Percentiles rank a stretch among this genome's conserved stretches.
Conservation (phyloP, 495 filamentous ascomycete species). For the Friedmanniomyces endolithicus region DNA sequence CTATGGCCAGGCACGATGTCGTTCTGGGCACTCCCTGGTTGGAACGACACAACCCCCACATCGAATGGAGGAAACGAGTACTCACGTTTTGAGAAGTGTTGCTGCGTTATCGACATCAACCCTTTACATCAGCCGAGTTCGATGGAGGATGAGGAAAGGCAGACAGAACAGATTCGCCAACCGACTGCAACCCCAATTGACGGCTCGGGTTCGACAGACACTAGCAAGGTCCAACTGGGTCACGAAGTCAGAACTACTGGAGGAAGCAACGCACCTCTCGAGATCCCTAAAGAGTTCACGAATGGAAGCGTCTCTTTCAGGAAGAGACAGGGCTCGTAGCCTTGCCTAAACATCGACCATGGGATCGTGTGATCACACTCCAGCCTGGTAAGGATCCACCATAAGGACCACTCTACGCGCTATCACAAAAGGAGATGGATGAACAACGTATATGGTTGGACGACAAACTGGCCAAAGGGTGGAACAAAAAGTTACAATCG, state of each 20-base stretch:
- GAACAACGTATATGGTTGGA: too few relatives aligned
- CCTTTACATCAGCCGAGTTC: neutral
- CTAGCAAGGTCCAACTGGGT: neutral
- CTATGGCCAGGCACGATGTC: neutral
- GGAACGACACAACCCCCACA: neutral
- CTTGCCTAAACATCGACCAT: conserved; percentile 8
- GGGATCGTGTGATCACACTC: neutral
- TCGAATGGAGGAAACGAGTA: conserved; percentile 2
- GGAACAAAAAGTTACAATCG: conserved; percentile 17
- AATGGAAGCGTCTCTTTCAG: neutral
- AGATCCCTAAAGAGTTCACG: conserved; percentile 3
- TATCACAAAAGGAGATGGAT: conserved; percentile 9
- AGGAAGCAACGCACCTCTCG: conserved; percentile 2
- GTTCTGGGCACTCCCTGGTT: conserved; percentile 3
- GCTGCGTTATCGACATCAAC: conserved; percentile 1
- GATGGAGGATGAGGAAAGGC: neutral
- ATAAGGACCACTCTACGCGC: conserved; percentile 10
- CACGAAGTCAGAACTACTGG: neutral
- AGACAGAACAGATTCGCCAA: neutral
- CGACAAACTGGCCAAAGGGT: conserved; percentile 14
- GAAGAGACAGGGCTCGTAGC: conserved; percentile 4
- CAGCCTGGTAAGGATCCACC: too few relatives aligned
- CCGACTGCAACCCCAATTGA: neutral
- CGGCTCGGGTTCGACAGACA: neutral
- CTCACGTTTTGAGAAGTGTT: neutral